Base-by-base conservation (phyloP, 805 yeast species). In the Grigorovia yakushimaensis region DNA sequence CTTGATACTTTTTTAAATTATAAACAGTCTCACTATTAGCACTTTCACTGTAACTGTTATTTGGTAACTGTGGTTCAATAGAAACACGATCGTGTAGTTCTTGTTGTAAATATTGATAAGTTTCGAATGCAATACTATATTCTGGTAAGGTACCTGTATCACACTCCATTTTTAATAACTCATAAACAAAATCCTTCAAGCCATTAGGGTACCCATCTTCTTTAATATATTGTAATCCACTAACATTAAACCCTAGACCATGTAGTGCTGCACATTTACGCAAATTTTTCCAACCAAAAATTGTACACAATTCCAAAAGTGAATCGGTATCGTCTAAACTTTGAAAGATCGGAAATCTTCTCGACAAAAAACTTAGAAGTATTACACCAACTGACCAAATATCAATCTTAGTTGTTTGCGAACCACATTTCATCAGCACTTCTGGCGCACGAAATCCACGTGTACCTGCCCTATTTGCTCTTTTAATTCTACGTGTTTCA, bases 401-500 rank as follows among this genome's bases (percentile, higher is more conserved):
- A 64, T 88, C 97, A 41, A 88, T 78, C 61, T 82, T 84, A 5
- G 85, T 77, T 3, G 84, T 74, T 67, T 88, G 97, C 49, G 84
- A 80, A 1, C 84, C 77, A 65, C 97, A 88, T 61, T 87, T 88
- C 66, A 88, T 74, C 47, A 89, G 68, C 4, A 88, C 96, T 61
- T 88, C 97, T 0, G 96, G 96, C 0, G 97, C 96, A 55, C 97
- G 73, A 60, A 88, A 88, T 0, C 97, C 97, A 56, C 97, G 73
- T 1, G 97, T 88, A 8, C 97, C 97, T 17, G 98, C 98, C 56
- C 98, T 79, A 59, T 93, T 93, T 0, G 98, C 98, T 48, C 98
- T 75, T 57, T 95, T 75, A 1, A 93, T 86, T 0, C 94, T 84
- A 56, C 98, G 73, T 44, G 78, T 78, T 67, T 93, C 98, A 56